A percentile compares a stretch with the other conserved stretches of the same genome.
Evolutionary conservation across 345 rosid species (phyloP).

Genomic region (Lagerstroemia speciosa): DNA sequence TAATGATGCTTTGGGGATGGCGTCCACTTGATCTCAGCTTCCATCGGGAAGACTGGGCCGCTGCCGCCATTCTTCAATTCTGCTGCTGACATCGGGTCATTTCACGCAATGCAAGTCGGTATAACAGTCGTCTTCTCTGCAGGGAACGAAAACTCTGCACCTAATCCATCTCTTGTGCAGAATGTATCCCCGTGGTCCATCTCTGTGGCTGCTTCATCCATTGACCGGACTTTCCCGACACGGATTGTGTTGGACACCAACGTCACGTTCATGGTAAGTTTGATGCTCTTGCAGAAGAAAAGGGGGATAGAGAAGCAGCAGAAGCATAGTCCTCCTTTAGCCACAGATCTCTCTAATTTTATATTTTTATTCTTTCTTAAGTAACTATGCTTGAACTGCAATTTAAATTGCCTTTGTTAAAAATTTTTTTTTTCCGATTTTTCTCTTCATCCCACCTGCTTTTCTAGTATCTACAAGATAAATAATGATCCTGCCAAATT

Average conservation of each 20-base stretch:
- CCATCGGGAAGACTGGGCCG: constrained; percentile 40
- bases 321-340: background rate
- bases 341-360: too few relatives aligned
- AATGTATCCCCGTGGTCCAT: constrained; percentile 58
- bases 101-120: constrained; percentile 49
- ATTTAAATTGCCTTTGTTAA: too few relatives aligned
- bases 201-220: constrained; percentile 48
- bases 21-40: constrained; percentile 43
- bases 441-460: background rate
- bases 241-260: constrained; percentile 22
- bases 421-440: too few relatives aligned
- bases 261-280: constrained; percentile 34
- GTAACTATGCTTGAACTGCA: too few relatives aligned
- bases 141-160: constrained; percentile 36
- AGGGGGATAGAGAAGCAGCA: background rate
- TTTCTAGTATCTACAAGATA: background rate
- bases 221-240: constrained; percentile 44
- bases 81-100: constrained; percentile 31
- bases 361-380: too few relatives aligned
- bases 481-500: background rate
- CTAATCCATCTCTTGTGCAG: constrained; percentile 27
- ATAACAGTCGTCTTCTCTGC: constrained; percentile 47
- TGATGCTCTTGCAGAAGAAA: background rate
- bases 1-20: constrained; percentile 45
- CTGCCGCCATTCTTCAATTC: constrained; percentile 27